Conservation (phyloP, 306 rosid species). For the Medicago arabica region DNA sequence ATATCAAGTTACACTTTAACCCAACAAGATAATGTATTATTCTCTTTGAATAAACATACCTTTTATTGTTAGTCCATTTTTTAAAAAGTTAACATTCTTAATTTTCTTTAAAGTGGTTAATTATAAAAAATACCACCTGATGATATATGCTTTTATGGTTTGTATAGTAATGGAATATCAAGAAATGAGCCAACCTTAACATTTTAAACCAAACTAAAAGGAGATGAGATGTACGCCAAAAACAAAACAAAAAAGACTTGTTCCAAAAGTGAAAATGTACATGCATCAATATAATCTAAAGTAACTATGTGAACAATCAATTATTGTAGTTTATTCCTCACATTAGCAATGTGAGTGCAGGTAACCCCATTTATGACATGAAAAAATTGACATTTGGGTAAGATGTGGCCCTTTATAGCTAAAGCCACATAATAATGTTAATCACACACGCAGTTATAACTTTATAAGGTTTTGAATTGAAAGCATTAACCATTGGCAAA, state of each 20-base stretch:
- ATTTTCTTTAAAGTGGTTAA: not conserved
- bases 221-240: constrained; percentile 31
- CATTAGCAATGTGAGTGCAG: constrained; percentile 1
- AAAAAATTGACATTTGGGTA: constrained; percentile 29
- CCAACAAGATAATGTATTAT: not conserved
- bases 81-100: not conserved
- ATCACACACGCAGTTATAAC: not conserved
- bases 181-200: not conserved
- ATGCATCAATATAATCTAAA: constrained; percentile 17
- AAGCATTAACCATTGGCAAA: not conserved
- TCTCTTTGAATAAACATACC: not conserved
- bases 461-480: not conserved
- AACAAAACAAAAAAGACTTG: constrained; percentile 1
- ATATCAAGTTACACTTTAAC: no score
- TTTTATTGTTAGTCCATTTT: not conserved
- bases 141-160: not conserved
- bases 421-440: constrained; percentile 9
- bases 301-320: not conserved
- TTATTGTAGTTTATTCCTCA: constrained; percentile 1
- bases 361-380: constrained; percentile 17
- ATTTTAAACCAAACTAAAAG: constrained; percentile 29
- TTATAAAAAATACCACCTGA: not conserved
- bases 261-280: not conserved
- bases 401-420: not conserved
- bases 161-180: not conserved